phyloP scores from a whole-genome alignment of 2,329 filamentous ascomycete genomes.

The Curvularia sp. region DNA sequence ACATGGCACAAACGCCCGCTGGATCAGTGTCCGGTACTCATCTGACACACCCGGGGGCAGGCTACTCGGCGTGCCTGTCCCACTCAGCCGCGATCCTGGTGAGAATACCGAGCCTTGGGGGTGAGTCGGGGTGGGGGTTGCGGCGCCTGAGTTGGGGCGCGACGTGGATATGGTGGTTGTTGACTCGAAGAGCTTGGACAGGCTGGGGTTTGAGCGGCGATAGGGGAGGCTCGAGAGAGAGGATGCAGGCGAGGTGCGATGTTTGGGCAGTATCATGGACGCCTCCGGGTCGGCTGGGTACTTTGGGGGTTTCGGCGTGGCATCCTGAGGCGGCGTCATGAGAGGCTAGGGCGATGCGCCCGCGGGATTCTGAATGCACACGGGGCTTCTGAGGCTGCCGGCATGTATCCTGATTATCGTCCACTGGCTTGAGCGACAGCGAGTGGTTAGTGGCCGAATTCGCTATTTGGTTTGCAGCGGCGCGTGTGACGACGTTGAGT shows the following conservation, averaged over 20 bases:
- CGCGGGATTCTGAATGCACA: conserved; percentile 41
- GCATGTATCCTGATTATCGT: conserved; percentile 44
- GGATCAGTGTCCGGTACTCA: conserved; percentile 70
- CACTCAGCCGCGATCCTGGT: conserved; percentile 48
- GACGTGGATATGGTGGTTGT: conserved; percentile 56
- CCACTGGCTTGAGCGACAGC: conserved; percentile 9
- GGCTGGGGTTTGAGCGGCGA: conserved; percentile 60
- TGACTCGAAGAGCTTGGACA: conserved; percentile 61
- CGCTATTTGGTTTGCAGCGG: conserved; percentile 19
- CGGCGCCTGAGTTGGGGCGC: conserved; percentile 52
- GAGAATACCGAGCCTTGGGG: conserved; percentile 55
- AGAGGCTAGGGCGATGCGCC: conserved; percentile 49
- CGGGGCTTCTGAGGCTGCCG: conserved; percentile 36
- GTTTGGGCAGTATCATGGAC: conserved; percentile 67
- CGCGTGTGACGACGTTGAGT: conserved; percentile 32
- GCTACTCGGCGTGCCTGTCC: conserved; percentile 50
- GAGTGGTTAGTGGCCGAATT: conserved; percentile 9
- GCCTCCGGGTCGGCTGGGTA: conserved; percentile 68
- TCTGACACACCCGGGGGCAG: conserved; percentile 56
- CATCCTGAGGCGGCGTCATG: conserved; percentile 54
- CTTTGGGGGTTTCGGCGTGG: conserved; percentile 45
- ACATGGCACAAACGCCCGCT: conserved; percentile 87
- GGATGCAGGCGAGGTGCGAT: conserved; percentile 64
- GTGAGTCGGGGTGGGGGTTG: conserved; percentile 51
- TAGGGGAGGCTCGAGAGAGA: conserved; percentile 65